These are phyloP conservation scores for Carpinus fangiana DNA, from an alignment of 306 rosid species.

Conservation along the genomic window DNA sequence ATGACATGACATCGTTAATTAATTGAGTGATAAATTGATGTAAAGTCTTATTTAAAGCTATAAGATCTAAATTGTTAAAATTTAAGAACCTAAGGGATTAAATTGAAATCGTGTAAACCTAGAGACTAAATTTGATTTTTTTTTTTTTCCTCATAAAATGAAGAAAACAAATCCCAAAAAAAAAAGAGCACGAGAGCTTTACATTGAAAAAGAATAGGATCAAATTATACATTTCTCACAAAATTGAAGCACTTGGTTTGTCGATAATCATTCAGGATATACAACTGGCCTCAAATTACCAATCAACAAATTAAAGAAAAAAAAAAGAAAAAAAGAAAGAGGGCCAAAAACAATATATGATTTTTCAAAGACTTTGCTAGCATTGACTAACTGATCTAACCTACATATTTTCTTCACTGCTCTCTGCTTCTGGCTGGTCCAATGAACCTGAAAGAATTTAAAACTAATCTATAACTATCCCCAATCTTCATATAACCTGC, in stretches of 20 bases:
- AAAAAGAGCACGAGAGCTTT: not conserved
- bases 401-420: slow-evolving; percentile 17
- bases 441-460: slow-evolving; percentile 11
- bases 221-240: slow-evolving; percentile 15
- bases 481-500: slow-evolving; percentile 17
- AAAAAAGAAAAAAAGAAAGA: not conserved
- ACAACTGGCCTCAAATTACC: slow-evolving; percentile 12
- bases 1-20: too few relatives aligned
- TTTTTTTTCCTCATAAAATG: too few relatives aligned
- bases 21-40: too few relatives aligned
- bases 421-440: slow-evolving; percentile 22
- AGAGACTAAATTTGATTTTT: too few relatives aligned
- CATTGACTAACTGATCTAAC: slow-evolving; percentile 8
- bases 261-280: not conserved
- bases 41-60: too few relatives aligned
- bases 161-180: too few relatives aligned
- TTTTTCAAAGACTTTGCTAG: slow-evolving; percentile 14
- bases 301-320: slow-evolving; percentile 22
- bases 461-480: slow-evolving; percentile 20
- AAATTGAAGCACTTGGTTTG: slow-evolving; percentile 11
- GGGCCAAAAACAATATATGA: slow-evolving; percentile 1
- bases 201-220: slow-evolving; percentile 7
- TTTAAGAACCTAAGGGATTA: too few relatives aligned
- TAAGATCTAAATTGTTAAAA: too few relatives aligned
- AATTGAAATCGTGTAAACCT: too few relatives aligned